Base-by-base conservation (phyloP, 2,329 filamentous ascomycete genomes). In the Fulvia fulva region DNA sequence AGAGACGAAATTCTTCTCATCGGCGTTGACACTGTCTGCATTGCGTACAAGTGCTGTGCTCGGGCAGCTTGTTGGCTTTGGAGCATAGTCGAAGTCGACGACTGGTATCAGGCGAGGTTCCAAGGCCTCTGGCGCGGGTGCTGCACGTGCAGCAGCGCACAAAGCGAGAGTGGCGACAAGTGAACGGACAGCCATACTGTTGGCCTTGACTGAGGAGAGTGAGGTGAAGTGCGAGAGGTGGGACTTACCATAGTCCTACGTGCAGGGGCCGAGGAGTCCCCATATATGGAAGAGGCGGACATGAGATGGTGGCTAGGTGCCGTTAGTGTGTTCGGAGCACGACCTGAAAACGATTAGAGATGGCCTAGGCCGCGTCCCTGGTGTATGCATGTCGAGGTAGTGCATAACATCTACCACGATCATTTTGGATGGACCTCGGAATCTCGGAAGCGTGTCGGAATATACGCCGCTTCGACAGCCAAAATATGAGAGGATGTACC, bases 1-100 rank as follows among this genome's bases (percentile, higher is more conserved):
- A 4, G 69, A 62, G 57, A 77, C 65, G 55, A 77, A 80, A n/a
- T 58, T 60, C 14, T 72, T 65, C 60, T 79, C 77, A 5, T 70
- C 64, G 5, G 72, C 55, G 12, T 69, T 74, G 19, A 80, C 59
- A 32, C 63, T 62, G 16, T 71, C 70, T 14, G 76, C 76, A 57
- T 65, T 53, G 50, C 77, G 70, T 14, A 78, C 70, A 7, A 79
- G 68, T 28, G 70, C 60, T 19, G 59, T 68, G 44, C 64, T 67
- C n/a, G 77, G 76, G 59, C 77, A 80, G n/a, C 66, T 53, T 25
- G 66, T 70, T 5, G 65, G 47, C 5, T 70, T 58, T 16, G 77
- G 77, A 26, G 63, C 63, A 56, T 69, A 69, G 34, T 58, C 59
- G 19, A 34, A 28, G 19, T 60, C 58, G 44, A 62, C 28, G 7